Evolutionary conservation across 2,329 filamentous ascomycete genomes (phyloP), one percentile per base, ranked within the genome.

Genomic region (Colletotrichum abscissum): DNA sequence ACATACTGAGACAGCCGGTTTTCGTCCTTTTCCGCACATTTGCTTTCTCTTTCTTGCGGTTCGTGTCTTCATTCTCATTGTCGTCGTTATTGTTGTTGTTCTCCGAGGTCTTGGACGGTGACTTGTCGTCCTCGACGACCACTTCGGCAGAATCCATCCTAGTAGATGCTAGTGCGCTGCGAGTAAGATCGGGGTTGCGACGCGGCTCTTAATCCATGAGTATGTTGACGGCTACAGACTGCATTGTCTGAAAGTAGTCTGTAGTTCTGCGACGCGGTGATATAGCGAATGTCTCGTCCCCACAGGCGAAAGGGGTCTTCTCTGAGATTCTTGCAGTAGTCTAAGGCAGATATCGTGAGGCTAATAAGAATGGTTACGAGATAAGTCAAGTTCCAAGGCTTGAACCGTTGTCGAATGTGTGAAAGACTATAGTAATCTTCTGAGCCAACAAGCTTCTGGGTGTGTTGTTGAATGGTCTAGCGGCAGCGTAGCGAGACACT

Each of bases 1-100:
- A 87, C 92, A 82, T 88, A 95, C 93, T 98, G 74, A 98, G 84
- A 81, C 95, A 98, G 16, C 95, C 95, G 2, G 95, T 98, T 85
- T 98, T 98, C 64, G 95, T 98, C 78, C 95, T 88, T 81, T 92
- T 94, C 77, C 90, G 89, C 26, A 85, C 82, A 22, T 86, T 81
- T 3, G 83, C 77, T 24, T 65, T 65, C 77, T 87, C 38, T 42
- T 42, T 89, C 76, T 87, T 89, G 26, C 82, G 79, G 64, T 82
- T 82, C n/a, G 80, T 77, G 59, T 86, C 85, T 12, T 85, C 85
- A 30, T 83, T 81, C 14, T 81, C 75, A 75, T 81, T 69, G 79
- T 79, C 82, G 46, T 80, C 80, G 76, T 81, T 71, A 79, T 80
- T 81, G 30, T 80, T 79, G 76, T 81, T 71, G 79, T 80, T 81